Evolutionary conservation across 768 basidiomycete species (phyloP).

Genomic region (Serendipita indica): DNA sequence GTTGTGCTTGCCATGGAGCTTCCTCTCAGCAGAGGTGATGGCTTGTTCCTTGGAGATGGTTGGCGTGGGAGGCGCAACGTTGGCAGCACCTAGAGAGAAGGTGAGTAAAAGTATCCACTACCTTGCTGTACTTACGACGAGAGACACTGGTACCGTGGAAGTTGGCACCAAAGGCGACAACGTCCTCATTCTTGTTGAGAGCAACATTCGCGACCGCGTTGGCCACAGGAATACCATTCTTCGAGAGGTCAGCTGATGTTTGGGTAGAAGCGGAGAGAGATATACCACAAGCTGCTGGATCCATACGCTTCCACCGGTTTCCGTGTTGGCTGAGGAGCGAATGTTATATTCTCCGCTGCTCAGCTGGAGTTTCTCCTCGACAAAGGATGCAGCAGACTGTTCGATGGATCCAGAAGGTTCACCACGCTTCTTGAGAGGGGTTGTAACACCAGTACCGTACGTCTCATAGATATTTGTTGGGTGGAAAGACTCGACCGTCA

Average conservation of each 20-base stretch:
- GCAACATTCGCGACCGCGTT: conserved; percentile 13
- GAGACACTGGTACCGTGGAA: conserved; percentile 20
- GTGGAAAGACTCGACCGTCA: not conserved
- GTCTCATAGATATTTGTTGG: not conserved
- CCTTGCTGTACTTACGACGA: conserved; percentile 25
- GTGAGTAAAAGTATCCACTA: too few species aligned
- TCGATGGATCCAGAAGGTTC: not conserved
- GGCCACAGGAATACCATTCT: conserved; percentile 13
- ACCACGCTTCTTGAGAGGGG: conserved; percentile 7
- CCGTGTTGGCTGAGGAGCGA: not conserved
- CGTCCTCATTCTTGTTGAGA: conserved; percentile 6
- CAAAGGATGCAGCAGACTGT: conserved; percentile 8
- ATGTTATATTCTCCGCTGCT: not conserved
- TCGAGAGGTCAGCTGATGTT: not conserved
- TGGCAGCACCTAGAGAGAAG: conserved; percentile 28
- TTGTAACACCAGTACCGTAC: not conserved
- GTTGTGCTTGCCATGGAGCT: conserved; percentile 30
- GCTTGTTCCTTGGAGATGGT: conserved; percentile 24
- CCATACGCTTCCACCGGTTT: conserved; percentile 9
- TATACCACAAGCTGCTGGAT: conserved; percentile 12
- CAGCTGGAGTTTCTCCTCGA: conserved; percentile 11
- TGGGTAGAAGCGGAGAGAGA: not conserved
- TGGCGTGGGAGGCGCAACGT: conserved; percentile 25
- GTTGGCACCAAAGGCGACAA: conserved; percentile 9
- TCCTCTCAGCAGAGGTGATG: conserved; percentile 26